Evolutionary conservation across 2,329 filamentous ascomycete species (phyloP).

Genomic region (Claviceps africana): DNA sequence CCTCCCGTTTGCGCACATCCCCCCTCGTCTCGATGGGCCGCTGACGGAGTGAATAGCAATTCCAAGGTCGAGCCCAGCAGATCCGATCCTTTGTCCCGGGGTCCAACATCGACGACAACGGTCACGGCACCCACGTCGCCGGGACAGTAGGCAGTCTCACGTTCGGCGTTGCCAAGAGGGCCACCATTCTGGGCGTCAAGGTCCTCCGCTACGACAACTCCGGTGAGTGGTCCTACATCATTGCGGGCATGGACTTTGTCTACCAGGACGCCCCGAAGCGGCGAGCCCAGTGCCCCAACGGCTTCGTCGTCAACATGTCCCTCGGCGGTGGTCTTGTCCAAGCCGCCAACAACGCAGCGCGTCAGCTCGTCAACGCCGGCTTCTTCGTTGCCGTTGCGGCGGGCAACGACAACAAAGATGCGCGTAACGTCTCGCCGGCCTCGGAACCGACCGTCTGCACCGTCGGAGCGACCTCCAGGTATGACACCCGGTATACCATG

Average conservation of each 20-base stretch:
- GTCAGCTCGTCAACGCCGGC: constrained; percentile 24
- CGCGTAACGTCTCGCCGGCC: constrained; percentile 25
- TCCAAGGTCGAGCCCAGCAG: background rate
- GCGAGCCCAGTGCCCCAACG: constrained; percentile 21
- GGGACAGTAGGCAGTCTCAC: constrained; percentile 47
- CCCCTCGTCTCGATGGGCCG: too few species aligned
- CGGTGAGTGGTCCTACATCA: constrained; percentile 20
- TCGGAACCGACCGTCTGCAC: constrained; percentile 29
- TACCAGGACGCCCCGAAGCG: constrained; percentile 14
- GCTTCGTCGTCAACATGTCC: constrained; percentile 36
- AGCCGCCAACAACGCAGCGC: constrained; percentile 32
- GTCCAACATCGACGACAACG: constrained; percentile 34
- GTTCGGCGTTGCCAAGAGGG: constrained; percentile 48
- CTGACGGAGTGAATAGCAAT: background rate
- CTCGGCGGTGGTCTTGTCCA: constrained; percentile 29
- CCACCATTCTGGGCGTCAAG: constrained; percentile 42
- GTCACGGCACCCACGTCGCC: constrained; percentile 50
- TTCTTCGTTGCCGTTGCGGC: constrained; percentile 37
- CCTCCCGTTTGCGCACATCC: too few species aligned
- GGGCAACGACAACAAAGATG: constrained; percentile 30
- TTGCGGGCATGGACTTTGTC: constrained; percentile 27
- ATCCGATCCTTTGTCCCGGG: background rate
- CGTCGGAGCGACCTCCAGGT: constrained; percentile 26
- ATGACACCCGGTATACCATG: constrained; percentile 23
- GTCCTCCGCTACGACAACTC: constrained; percentile 27